Evolutionary conservation across 2,329 filamentous ascomycete species (phyloP).

Genomic region (Calonectria hongkongensis): DNA sequence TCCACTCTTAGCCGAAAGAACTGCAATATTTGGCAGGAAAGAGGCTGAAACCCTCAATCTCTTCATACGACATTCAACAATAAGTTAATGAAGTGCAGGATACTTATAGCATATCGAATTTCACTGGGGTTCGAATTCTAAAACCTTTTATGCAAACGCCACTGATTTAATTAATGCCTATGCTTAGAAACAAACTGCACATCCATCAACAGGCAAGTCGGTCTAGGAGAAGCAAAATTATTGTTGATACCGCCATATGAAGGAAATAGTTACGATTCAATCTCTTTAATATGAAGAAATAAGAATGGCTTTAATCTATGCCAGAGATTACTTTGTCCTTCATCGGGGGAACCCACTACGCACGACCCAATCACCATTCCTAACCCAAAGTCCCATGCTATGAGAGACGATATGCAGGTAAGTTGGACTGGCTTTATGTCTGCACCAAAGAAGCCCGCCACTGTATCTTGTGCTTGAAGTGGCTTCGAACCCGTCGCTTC

Average conservation of each 20-base stretch:
- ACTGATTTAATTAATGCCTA: too few species aligned
- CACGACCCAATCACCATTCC: background rate
- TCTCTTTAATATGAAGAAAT: background rate
- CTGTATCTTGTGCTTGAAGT: background rate
- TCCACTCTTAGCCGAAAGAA: too few species aligned
- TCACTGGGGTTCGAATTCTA: too few species aligned
- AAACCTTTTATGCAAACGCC: too few species aligned
- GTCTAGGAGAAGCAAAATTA: background rate
- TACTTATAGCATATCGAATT: too few species aligned
- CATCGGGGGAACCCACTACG: background rate
- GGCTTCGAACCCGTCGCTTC: background rate
- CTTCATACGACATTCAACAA: too few species aligned
- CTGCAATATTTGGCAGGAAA: too few species aligned
- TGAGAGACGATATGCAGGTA: background rate
- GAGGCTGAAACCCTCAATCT: too few species aligned
- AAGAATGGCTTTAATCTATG: background rate
- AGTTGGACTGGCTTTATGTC: background rate
- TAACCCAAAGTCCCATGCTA: slow-evolving; percentile 5
- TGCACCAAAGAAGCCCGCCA: background rate
- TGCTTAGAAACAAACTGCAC: too few species aligned
- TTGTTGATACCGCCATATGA: background rate
- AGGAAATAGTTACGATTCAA: background rate
- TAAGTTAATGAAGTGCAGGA: too few species aligned
- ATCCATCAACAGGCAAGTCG: background rate
- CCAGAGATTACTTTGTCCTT: background rate